Evolutionary conservation across 2,329 filamentous ascomycete species (phyloP).

Genomic region (Harringtonia aguacate): DNA sequence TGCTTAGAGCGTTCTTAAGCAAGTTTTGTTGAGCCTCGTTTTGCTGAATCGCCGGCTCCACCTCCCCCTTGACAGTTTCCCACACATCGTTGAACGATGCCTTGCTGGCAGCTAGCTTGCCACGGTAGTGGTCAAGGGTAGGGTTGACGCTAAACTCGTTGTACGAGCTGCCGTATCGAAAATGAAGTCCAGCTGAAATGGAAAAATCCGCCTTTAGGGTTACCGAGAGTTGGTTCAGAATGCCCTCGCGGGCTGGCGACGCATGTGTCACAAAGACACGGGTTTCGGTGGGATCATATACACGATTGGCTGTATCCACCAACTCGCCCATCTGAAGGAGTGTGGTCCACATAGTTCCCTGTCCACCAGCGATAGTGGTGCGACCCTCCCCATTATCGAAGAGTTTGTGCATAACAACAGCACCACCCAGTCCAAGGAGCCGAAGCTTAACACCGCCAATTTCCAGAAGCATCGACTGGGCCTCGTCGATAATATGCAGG

Average conservation of each 20-base stretch:
- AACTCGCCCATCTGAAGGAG: constrained; percentile 96
- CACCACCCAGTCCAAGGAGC: constrained; percentile 84
- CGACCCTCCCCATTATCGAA: constrained; percentile 97
- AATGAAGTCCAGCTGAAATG: constrained; percentile 92
- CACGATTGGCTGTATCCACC: constrained; percentile 93
- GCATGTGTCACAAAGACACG: constrained; percentile 95
- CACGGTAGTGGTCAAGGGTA: constrained; percentile 93
- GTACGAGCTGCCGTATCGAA: constrained; percentile 97
- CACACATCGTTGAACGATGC: constrained; percentile 98
- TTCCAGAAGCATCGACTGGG: constrained; percentile 89
- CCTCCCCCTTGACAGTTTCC: constrained; percentile 95
- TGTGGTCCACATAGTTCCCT: constrained; percentile 99
- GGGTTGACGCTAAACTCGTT: constrained; percentile 99
- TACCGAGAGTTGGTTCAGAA: constrained; percentile 94
- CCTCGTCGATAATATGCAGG: constrained; percentile 96
- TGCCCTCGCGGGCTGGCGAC: constrained; percentile 89
- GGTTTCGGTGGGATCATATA: constrained; percentile 96
- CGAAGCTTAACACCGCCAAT: constrained; percentile 93
- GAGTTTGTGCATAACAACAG: constrained; percentile 98
- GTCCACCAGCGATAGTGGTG: constrained; percentile 94
- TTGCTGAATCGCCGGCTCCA: constrained; percentile 85
- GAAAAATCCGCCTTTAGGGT: constrained; percentile 98
- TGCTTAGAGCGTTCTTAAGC: constrained; percentile 78
- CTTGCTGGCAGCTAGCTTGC: constrained; percentile 95
- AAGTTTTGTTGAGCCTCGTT: constrained; percentile 92